These are phyloP conservation scores for Candida odintsovae DNA, from an alignment of 805 yeast species.

Conservation along the genomic window DNA sequence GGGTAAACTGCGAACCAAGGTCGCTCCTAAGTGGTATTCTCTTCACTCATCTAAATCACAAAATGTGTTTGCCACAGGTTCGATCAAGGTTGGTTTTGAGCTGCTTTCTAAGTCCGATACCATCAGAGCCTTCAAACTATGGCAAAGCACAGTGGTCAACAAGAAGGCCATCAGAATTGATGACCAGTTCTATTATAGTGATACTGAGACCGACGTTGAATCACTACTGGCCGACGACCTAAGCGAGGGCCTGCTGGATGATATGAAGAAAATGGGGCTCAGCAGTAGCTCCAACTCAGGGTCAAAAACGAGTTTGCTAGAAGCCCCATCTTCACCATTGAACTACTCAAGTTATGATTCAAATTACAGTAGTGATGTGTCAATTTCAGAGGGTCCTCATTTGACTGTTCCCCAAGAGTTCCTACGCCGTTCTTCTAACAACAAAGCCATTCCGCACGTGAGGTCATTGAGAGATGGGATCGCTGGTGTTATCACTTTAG, in stretches of 20 bases:
- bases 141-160: constrained; percentile 11
- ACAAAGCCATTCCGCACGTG: not conserved
- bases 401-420: not conserved
- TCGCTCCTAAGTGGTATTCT: constrained; percentile 37
- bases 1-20: constrained; percentile 5
- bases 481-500: constrained; percentile 70
- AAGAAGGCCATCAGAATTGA: constrained; percentile 9
- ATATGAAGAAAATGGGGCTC: not conserved
- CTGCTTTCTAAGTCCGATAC: constrained; percentile 22
- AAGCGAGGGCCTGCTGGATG: not conserved
- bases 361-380: constrained; percentile 4
- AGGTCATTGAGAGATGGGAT: not conserved
- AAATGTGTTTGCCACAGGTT: constrained; percentile 43
- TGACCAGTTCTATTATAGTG: constrained; percentile 23
- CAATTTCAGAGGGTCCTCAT: not conserved
- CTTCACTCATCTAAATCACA: constrained; percentile 34
- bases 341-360: constrained; percentile 6
- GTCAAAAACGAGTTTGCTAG: not conserved
- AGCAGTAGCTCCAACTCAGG: not conserved
- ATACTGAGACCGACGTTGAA: constrained; percentile 23
- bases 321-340: not conserved
- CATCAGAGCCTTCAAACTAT: constrained; percentile 15
- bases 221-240: constrained; percentile 14
- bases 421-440: not conserved
- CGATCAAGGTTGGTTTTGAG: constrained; percentile 38